Conservation (phyloP, 75 land plant species). For the Adiantum capillusveneris region DNA sequence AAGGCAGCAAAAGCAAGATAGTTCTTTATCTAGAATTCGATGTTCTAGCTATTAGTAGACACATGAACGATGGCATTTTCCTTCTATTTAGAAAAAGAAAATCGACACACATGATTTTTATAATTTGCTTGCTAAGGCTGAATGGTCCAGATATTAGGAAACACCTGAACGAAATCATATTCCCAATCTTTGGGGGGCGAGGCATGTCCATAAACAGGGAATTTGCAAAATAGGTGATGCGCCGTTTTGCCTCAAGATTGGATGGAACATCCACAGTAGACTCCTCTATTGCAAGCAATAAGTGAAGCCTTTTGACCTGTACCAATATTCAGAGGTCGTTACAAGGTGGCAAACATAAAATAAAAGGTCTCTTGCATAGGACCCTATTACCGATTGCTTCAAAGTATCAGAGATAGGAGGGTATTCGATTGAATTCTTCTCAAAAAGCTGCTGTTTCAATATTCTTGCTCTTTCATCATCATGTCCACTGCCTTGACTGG, state of each 20-base stretch:
- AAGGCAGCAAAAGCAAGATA: too few species aligned
- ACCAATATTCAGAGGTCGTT: neutral
- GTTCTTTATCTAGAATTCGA: too few species aligned
- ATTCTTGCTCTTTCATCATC: neutral
- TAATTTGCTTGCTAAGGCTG: too few species aligned
- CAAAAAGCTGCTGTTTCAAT: neutral
- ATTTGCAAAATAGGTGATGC: constrained; percentile 32
- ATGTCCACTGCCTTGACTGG: neutral
- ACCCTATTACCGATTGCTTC: constrained; percentile 37
- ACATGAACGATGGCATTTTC: neutral
- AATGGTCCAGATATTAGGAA: too few species aligned
- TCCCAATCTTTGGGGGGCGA: constrained; percentile 23
- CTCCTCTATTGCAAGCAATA: constrained; percentile 22
- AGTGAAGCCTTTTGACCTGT: constrained; percentile 35
- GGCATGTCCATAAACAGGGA: constrained; percentile 41
- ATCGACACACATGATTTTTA: too few species aligned
- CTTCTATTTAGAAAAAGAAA: too few species aligned
- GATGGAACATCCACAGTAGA: constrained; percentile 31
- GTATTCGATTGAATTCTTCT: neutral
- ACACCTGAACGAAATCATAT: constrained; percentile 39
- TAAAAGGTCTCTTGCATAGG: constrained; percentile 36
- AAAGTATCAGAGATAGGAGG: neutral
- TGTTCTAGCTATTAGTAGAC: too few species aligned
- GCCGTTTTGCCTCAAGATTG: constrained; percentile 36
- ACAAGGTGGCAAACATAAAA: constrained; percentile 11